These are phyloP conservation scores for Themeda triandra DNA, from an alignment of 176 grass and related monocot genomes.

Conservation along the genomic window DNA sequence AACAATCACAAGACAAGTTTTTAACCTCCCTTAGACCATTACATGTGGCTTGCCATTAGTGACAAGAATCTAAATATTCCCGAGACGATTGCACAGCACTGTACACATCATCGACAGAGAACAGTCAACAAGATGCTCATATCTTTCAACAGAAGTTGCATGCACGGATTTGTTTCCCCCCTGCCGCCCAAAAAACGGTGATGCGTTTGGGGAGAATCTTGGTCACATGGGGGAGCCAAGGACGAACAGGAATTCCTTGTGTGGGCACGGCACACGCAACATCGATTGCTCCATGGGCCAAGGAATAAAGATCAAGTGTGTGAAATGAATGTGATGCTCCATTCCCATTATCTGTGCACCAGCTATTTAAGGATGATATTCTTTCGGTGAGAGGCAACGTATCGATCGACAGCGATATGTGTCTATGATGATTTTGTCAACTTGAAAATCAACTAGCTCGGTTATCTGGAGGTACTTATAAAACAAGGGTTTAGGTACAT, in stretches of 20 bases:
- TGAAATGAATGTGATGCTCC: slow-evolving; percentile 20
- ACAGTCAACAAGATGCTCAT: slow-evolving; percentile 9
- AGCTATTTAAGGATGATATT: neutral
- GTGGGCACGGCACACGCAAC: slow-evolving; percentile 20
- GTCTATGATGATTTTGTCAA: no score
- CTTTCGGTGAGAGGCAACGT: neutral
- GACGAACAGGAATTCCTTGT: slow-evolving; percentile 26
- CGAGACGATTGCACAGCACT: neutral
- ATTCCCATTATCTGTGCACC: neutral
- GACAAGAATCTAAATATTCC: neutral
- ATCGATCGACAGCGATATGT: neutral
- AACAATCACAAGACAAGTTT: neutral
- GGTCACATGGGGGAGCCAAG: slow-evolving; percentile 28
- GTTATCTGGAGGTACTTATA: no score
- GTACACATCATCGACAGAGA: neutral
- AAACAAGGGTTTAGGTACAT: no score
- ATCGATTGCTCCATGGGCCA: slow-evolving; percentile 13
- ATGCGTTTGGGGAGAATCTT: slow-evolving; percentile 33
- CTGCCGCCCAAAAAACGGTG: slow-evolving; percentile 5
- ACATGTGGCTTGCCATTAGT: neutral
- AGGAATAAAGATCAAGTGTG: slow-evolving; percentile 38
- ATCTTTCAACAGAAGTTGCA: slow-evolving; percentile 22
- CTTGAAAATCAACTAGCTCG: no score
- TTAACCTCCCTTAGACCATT: neutral
- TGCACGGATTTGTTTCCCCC: neutral